Base-by-base conservation (phyloP, 345 rosid genomes). In the Rhodamnia argentea region DNA sequence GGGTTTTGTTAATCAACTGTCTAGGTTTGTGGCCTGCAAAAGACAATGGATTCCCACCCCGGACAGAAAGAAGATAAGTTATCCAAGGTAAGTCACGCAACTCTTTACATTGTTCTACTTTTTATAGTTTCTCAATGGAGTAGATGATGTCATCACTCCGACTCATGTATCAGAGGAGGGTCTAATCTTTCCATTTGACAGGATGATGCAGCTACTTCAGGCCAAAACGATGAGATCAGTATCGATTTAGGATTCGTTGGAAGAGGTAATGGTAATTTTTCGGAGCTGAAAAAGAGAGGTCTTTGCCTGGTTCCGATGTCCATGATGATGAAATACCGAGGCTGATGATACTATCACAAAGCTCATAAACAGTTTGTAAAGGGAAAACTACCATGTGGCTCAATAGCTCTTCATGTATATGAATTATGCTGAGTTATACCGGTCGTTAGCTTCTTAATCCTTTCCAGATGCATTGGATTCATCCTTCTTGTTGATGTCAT, bases 221-320 rank as follows among this genome's bases (percentile, higher is more conserved):
- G 84, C 84, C 26, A 26, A 83, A 89, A 84, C 14, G 90, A 84
- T 3, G 89, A 60, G 52, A 87, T 44, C 6, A 53, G 85, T 84
- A 82, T 84, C 26, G 90, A 51, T 83, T 23, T 82, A 85, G 91
- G 86, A 62, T 40, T 29, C 26, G 91, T 75, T 32, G 86, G 85
- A 54, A 75, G 42, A 51, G 27, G 84, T 5, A 89, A 86, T 50
- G 88, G 87, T 75, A 90, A 91, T 85, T 83, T 64, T 83, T 87
- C 91, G 40, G 93, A 91, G 88, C 86, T 95, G 90, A 90, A 93
- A 94, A 92, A 90, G 82, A 93, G 87, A 87, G 95, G 95, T 55
- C 94, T 93, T 53, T 91, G 96, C 90, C 88, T 95, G 85, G 96
- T 92, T 86, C 95, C 98, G 51, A 24, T 94, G 88, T 90, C 95